Percentiles rank a stretch among this genome's conserved stretches.
Evolutionary conservation across 2,329 filamentous ascomycete genomes (phyloP).

Genomic region (Aspergillus caelatus): DNA sequence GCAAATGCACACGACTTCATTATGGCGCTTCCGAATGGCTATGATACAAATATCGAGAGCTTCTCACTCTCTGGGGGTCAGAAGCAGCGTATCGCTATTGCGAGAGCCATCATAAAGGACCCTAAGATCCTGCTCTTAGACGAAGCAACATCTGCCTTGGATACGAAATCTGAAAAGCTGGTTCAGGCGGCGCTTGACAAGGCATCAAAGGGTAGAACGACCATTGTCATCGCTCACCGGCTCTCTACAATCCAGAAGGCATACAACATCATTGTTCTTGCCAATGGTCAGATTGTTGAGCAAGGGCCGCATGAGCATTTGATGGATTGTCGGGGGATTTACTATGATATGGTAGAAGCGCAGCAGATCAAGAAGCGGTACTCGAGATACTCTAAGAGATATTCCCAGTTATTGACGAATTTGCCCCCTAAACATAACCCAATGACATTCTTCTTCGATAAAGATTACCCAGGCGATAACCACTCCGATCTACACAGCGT

Average conservation of each 20-base stretch:
- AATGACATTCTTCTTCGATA: conserved; percentile 17
- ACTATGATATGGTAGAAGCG: conserved; percentile 77
- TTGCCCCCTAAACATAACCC: neutral
- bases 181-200: conserved; percentile 86
- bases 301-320: conserved; percentile 80
- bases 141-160: conserved; percentile 85
- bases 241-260: conserved; percentile 72
- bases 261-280: conserved; percentile 66
- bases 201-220: conserved; percentile 81
- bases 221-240: conserved; percentile 86
- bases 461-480: conserved; percentile 7
- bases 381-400: neutral
- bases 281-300: conserved; percentile 74
- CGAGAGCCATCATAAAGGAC: conserved; percentile 80
- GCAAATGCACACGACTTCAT: conserved; percentile 79
- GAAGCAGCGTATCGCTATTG: conserved; percentile 61
- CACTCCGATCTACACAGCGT: conserved; percentile 1
- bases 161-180: conserved; percentile 87
- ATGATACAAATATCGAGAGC: conserved; percentile 20
- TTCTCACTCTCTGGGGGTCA: conserved; percentile 21
- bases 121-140: conserved; percentile 87
- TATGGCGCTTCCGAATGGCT: conserved; percentile 66
- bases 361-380: conserved; percentile 53
- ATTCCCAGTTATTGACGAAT: neutral
- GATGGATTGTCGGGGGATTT: conserved; percentile 67